These are phyloP conservation scores for Leishmania lainsoni DNA, from an alignment of 208 protist species.

Conservation along the genomic window DNA sequence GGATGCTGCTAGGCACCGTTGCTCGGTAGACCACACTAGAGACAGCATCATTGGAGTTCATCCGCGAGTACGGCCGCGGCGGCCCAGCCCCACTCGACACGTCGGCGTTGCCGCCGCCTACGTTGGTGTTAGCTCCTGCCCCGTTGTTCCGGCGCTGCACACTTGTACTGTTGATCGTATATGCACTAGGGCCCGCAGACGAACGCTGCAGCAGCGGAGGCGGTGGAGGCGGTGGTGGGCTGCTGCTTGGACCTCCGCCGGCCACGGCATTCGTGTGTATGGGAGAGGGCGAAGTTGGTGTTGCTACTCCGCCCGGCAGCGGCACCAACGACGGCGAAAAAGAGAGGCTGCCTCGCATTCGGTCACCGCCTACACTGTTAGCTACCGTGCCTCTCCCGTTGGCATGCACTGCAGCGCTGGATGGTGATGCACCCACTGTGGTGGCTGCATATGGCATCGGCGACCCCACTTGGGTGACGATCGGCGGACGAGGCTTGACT, in stretches of 20 bases:
- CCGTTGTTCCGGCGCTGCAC: constrained; percentile 8
- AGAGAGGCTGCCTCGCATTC: constrained; percentile 1
- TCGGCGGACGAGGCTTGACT: not conserved
- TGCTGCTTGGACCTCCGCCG: constrained; percentile 2
- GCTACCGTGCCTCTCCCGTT: not conserved
- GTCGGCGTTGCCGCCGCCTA: constrained; percentile 8
- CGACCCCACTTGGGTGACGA: not conserved
- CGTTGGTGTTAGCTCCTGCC: not conserved
- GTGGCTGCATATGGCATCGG: not conserved
- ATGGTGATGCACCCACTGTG: constrained; percentile 7
- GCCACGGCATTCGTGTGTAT: not conserved
- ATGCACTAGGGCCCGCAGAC: not conserved
- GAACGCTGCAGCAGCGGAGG: not conserved
- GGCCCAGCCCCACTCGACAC: not conserved
- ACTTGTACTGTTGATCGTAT: not conserved
- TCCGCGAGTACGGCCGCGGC: constrained; percentile 26
- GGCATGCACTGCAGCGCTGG: not conserved
- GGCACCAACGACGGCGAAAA: not conserved
- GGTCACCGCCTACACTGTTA: constrained; percentile 4
- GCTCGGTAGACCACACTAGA: constrained; percentile 61
- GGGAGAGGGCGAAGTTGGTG: not conserved
- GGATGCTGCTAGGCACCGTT: constrained; percentile 41
- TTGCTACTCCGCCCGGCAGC: not conserved
- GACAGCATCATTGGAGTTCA: constrained; percentile 28
- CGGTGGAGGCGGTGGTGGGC: not conserved